Base-by-base conservation (phyloP, 108 stramenopile species). In the Parmales sp. region DNA sequence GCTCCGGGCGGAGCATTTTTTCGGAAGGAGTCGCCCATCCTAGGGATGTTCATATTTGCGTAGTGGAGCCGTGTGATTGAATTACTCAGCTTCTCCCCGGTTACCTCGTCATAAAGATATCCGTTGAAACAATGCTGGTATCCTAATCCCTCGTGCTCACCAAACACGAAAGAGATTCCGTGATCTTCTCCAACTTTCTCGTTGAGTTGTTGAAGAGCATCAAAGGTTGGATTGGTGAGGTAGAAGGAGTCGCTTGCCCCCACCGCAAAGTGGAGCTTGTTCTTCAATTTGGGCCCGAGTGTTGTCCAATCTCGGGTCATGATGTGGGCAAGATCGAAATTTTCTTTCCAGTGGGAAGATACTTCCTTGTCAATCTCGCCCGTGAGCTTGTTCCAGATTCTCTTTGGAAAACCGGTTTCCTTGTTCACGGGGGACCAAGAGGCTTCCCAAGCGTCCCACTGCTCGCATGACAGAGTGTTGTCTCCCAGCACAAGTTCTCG, bases 371-470 rank as follows among this genome's bases (percentile, higher is more conserved):
- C 54, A 16, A 60, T 60, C 2, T 34, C 16, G 31, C 54, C 54
- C 8, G 54, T 60, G 29, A 13, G 31, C 54, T 60, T 60, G 31
- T 60, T 34, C 16, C 36, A 60, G 20, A 34, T 34, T 16, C 54
- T 28, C 54, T 60, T 60, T 34, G 54, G 29, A 34, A 34, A 60
- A 4, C 54, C 54, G 6, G 49, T 50, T 34, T 28, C 28, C 3
- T 60, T 34, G 54, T 31, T 34, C n/a, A 60, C 3, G 29, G 54
- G 54, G n/a, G 54, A 60, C 54, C 54, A 60, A 60, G 16, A 5
- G 16, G 54, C 54, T 34, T 60, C 54, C 54, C 54, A 60, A 6
- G 54, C 54, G 31, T 60, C 54, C 16, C 54, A 60, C 28, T 60
- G 54, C 2, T 34, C 54, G 54, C 54, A 60, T 28, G 31, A 34